Evolutionary conservation across 768 basidiomycete species (phyloP), one percentile per base, ranked within the genome.

Genomic region (Leccinellum albellum): DNA sequence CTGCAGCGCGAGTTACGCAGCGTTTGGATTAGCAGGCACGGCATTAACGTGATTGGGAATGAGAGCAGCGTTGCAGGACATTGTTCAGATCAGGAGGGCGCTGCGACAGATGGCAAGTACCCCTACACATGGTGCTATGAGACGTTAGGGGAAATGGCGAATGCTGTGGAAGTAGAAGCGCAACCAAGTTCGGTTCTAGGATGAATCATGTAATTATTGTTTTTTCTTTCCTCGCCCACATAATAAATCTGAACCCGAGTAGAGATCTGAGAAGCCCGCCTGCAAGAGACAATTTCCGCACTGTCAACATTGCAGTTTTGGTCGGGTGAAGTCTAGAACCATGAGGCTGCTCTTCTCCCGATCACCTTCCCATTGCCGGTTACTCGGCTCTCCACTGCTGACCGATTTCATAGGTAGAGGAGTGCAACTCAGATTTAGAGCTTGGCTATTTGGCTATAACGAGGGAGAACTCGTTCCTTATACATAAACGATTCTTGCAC

Each of bases 11-110:
- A 82, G 0, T 65, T 91, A 24, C 70, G 62, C 26, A 84, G 82
- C 32, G 82, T 84, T 29, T 91, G 85, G 83, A 88, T 91, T 62
- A 81, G 85, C 53, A 77, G 85, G 47, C 23, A 64, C 24, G 61
- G 61, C 29, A 61, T 50, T 8, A 70, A 61, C 33, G n/a, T 52
- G 4, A 68, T 70, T 10, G 70, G 69, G 24, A 59, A 20, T 68
- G 78, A 74, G 74, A 73, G 82, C 31, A 5, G 6, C 9, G 8
- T 51, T 26, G 52, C 70, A 75, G 40, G 75, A 77, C 56, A 79
- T 69, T 54, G 2, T 40, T 60, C 55, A 29, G 58, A 68, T 50
- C 56, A 51, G 33, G 61, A 62, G 53, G 61, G 62, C 17, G 51
- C 50, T 6, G 32, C 55, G 6, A 61, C 51, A 15, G 67, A 61